Percentiles rank a stretch among this genome's conserved stretches.
phyloP scores from a whole-genome alignment of 805 yeast species.

The Brettanomyces anomalus region DNA sequence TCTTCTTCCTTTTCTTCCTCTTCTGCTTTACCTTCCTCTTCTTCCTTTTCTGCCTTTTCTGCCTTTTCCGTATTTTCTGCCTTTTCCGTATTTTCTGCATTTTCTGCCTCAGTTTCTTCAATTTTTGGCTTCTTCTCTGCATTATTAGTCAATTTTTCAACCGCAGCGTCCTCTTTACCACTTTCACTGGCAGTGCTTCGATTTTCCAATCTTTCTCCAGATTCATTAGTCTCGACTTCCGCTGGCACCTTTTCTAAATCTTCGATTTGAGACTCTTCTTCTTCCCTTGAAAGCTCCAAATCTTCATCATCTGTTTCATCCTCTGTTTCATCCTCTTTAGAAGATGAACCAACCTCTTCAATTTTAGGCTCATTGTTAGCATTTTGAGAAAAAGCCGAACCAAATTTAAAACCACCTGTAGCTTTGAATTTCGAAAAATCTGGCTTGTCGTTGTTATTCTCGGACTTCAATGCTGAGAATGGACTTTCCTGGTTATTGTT shows the following conservation, averaged over 20 bases:
- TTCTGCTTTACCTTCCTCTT: not conserved
- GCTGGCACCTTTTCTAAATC: not conserved
- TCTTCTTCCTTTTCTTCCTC: not conserved
- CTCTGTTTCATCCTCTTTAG: too few species aligned
- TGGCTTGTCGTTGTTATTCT: not conserved
- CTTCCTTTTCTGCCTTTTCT: not conserved
- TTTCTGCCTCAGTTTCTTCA: not conserved
- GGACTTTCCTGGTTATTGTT: too few species aligned
- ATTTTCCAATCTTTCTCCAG: not conserved
- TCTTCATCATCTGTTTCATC: too few species aligned
- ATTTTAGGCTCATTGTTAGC: too few species aligned
- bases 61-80: not conserved
- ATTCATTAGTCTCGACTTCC: not conserved
- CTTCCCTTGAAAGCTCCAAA: too few species aligned
- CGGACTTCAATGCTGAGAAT: too few species aligned
- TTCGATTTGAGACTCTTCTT: not conserved
- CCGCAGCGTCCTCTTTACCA: not conserved
- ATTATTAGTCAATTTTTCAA: too few species aligned
- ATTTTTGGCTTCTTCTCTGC: too few species aligned
- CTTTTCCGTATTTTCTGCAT: conserved; percentile 1
- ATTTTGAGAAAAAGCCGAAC: too few species aligned
- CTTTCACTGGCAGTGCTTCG: not conserved
- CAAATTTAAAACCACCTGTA: too few species aligned
- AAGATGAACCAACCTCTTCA: too few species aligned
- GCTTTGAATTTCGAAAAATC: too few species aligned